Base-by-base conservation (phyloP, 192 early-diverging fungal genomes). In the Podila minutissima region DNA sequence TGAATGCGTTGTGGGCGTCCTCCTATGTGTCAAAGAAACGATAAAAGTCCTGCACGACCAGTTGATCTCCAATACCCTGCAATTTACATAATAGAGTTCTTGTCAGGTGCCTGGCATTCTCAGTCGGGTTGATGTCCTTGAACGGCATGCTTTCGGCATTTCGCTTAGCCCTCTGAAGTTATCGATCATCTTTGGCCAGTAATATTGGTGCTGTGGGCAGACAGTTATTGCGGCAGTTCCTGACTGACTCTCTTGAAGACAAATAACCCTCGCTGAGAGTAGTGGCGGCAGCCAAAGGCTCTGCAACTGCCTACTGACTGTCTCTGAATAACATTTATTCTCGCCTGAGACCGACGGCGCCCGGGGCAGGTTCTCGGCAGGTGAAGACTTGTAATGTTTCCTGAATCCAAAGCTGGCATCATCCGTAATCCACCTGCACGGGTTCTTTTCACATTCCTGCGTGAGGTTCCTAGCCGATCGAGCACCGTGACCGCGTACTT, bases 1-100 rank as follows among this genome's bases (percentile, higher is more conserved):
- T 77, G 79, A 96, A 96, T 24, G 95, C 94, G 67, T 90, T 88
- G 17, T 85, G 82, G 8, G 94, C 94, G 10, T 92, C 90, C 32
- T 88, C 83, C 33, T 91, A 76, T 65, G 84, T 92, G 9, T 86
- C 75, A 70, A 95, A 96, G 64, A 87, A 94, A 24, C 87, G 87
- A 68, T 88, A 84, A 62, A 94, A 88, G 82, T 94, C 91, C 12
- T 86, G 87, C 15, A 92, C 86, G 7, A 88, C 68, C 24, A 93
- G 83, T 58, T 89, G 87, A 73, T 89, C 83, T 49, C 90, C 83
- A 53, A 3, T 53, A 13, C 32, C 68, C 33, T 85, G 74, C 53
- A 90, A 73, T 19, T 83, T 85, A 5, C 68, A 64, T 59, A 86
- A 90, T 51, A 90, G 83, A 74, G 88, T 90, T 59, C 83, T 74